phyloP scores from a whole-genome alignment of 2,329 filamentous ascomycete genomes.

The Fragosphaeria purpurea region DNA sequence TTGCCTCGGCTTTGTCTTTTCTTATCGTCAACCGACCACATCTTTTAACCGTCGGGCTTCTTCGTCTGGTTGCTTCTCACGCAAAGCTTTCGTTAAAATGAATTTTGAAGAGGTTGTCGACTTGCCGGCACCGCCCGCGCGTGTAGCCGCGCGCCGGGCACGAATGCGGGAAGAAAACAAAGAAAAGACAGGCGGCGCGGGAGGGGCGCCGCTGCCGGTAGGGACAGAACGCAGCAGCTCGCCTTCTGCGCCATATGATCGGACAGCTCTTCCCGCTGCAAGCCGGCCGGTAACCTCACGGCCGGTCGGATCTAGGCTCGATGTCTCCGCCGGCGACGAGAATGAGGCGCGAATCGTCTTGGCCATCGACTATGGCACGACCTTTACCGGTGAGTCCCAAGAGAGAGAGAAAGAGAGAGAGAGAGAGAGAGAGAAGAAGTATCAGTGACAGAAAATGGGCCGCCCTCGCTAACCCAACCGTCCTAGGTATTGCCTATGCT shows the following conservation, averaged over 20 bases:
- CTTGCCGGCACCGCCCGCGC: constrained; percentile 8
- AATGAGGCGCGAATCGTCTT: constrained; percentile 7
- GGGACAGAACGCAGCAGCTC: too few relatives aligned
- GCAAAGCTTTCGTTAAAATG: background rate
- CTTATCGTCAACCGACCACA: too few relatives aligned
- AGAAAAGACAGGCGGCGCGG: background rate
- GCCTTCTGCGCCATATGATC: too few relatives aligned
- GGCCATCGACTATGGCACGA: constrained; percentile 14
- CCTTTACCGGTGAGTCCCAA: constrained; percentile 8
- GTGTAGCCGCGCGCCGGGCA: constrained; percentile 3
- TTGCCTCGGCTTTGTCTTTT: too few relatives aligned
- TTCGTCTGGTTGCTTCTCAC: background rate
- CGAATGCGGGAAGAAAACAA: background rate
- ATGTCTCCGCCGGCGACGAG: background rate
- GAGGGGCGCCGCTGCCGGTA: background rate
- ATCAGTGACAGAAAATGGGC: too few relatives aligned
- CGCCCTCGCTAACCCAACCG: too few relatives aligned
- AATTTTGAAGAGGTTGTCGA: constrained; percentile 3
- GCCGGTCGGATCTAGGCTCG: too few relatives aligned
- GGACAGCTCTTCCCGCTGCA: too few relatives aligned
- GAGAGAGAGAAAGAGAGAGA: too few relatives aligned
- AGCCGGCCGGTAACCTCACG: too few relatives aligned
- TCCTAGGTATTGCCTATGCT: constrained; percentile 8
- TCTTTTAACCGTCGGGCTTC: too few relatives aligned
- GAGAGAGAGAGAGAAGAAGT: too few relatives aligned